Conservation (phyloP, 2,329 filamentous ascomycete genomes). For the Aureobasidium namibiae region DNA sequence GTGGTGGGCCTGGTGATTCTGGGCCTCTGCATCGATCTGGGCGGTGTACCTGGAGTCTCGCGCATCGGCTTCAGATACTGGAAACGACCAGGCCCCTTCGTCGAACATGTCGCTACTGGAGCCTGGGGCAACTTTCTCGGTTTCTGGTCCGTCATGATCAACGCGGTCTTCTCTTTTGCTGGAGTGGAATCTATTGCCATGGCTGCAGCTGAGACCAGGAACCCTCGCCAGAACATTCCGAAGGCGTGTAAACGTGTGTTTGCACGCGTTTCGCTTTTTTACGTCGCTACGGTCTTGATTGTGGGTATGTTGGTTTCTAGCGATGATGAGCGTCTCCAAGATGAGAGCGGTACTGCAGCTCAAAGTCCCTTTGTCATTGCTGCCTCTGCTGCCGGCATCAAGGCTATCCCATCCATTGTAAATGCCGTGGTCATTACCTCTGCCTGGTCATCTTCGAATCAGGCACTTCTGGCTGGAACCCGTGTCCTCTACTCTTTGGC, state of each 20-base stretch:
- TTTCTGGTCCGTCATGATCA: slow-evolving; percentile 50
- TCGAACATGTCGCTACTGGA: slow-evolving; percentile 29
- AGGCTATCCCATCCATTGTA: slow-evolving; percentile 56
- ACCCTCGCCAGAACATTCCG: slow-evolving; percentile 68
- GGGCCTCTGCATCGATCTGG: slow-evolving; percentile 35
- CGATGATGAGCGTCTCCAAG: slow-evolving; percentile 52
- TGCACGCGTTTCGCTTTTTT: slow-evolving; percentile 75
- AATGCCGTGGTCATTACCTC: slow-evolving; percentile 69
- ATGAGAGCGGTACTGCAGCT: slow-evolving; percentile 34
- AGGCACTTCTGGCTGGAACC: slow-evolving; percentile 66
- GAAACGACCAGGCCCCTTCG: slow-evolving; percentile 37
- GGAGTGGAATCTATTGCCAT: slow-evolving; percentile 71
- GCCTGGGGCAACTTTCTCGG: slow-evolving; percentile 34
- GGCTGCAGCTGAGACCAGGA: slow-evolving; percentile 72
- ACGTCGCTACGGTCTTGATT: slow-evolving; percentile 63
- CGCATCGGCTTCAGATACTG: slow-evolving; percentile 40
- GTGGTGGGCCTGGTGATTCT: slow-evolving; percentile 40
- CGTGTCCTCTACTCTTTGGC: slow-evolving; percentile 67
- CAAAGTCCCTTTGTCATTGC: slow-evolving; percentile 71
- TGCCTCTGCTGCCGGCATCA: slow-evolving; percentile 57
- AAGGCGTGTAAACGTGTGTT: slow-evolving; percentile 74
- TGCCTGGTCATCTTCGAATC: slow-evolving; percentile 69
- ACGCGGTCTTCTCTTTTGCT: slow-evolving; percentile 69
- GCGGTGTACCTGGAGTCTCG: slow-evolving; percentile 32
- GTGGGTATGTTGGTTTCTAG: slow-evolving; percentile 63